Percentiles rank a stretch among this genome's conserved stretches.
These are phyloP conservation scores for Hemileccinum impolitum DNA, from an alignment of 768 basidiomycete species.

Conservation along the genomic window DNA sequence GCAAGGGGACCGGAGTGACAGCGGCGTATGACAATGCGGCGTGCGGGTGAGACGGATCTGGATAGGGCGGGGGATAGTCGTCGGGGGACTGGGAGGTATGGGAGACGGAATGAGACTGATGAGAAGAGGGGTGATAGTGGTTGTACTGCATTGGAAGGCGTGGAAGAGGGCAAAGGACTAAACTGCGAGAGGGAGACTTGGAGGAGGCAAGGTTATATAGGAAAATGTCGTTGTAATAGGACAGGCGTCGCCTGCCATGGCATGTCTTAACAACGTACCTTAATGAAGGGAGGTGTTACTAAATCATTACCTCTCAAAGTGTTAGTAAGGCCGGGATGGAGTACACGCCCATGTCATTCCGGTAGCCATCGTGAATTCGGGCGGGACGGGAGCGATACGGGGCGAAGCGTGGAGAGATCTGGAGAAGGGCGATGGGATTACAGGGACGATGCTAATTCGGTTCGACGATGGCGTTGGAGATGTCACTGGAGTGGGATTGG, in stretches of 20 bases:
- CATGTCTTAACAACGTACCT: constrained; percentile 37
- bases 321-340: constrained; percentile 33
- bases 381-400: constrained; percentile 29
- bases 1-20: constrained; percentile 17
- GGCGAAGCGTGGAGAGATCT: constrained; percentile 23
- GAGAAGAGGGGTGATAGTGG: constrained; percentile 19
- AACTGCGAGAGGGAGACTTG: constrained; percentile 9
- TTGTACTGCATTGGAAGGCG: constrained; percentile 28
- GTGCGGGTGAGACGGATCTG: constrained; percentile 26
- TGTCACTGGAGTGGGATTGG: constrained; percentile 31
- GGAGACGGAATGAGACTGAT: constrained; percentile 11
- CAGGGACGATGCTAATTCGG: constrained; percentile 21
- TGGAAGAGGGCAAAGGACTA: constrained; percentile 3
- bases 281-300: constrained; percentile 36
- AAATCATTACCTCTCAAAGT: constrained; percentile 36
- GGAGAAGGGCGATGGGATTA: constrained; percentile 20
- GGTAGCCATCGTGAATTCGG: constrained; percentile 33
- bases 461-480: constrained; percentile 33
- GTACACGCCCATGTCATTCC: constrained; percentile 33
- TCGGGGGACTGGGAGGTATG: constrained; percentile 22
- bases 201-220: constrained; percentile 29
- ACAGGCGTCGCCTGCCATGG: constrained; percentile 34
- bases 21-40: constrained; percentile 24
- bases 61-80: constrained; percentile 19
- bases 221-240: constrained; percentile 32